A percentile compares a stretch with the other conserved stretches of the same genome.
phyloP scores from a whole-genome alignment of 768 basidiomycete genomes.

The Auriculariales sp. region DNA sequence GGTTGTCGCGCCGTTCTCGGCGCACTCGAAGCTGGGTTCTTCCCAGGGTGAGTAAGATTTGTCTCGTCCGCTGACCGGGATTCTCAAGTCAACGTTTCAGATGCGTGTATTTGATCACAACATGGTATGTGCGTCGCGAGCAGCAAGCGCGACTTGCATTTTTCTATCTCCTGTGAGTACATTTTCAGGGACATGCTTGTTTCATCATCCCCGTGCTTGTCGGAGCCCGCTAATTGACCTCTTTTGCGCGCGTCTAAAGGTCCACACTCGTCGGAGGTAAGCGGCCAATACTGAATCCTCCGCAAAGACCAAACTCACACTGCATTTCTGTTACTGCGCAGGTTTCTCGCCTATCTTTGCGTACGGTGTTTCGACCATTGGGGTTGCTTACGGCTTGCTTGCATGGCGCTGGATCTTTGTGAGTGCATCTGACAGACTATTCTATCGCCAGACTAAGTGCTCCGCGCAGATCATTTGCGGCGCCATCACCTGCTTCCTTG shows the following conservation, averaged over 20 bases:
- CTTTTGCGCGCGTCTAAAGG: not conserved
- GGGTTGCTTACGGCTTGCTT: conserved; percentile 6
- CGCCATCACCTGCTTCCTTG: conserved; percentile 9
- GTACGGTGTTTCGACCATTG: conserved; percentile 7
- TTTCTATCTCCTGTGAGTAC: conserved; percentile 15
- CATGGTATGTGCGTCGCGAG: conserved; percentile 17
- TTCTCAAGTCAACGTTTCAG: not conserved
- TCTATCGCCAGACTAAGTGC: not conserved
- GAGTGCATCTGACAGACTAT: not conserved
- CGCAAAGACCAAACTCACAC: no score
- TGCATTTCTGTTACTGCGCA: no score
- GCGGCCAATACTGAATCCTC: no score
- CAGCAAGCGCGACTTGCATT: conserved; percentile 5
- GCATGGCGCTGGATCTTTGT: conserved; percentile 19
- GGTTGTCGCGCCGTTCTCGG: conserved; percentile 15
- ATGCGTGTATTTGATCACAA: conserved; percentile 8
- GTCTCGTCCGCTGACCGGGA: not conserved
- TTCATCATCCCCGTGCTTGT: conserved; percentile 6
- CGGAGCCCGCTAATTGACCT: not conserved
- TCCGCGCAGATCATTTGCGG: conserved; percentile 8
- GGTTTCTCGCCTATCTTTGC: conserved; percentile 9
- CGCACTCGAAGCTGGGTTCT: conserved; percentile 12
- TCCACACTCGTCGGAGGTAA: conserved; percentile 7
- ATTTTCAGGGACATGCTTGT: no score
- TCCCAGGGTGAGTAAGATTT: conserved; percentile 10